phyloP scores from a whole-genome alignment of 1,284 basidiomycete genomes.

The Apiotrichum brassicae region DNA sequence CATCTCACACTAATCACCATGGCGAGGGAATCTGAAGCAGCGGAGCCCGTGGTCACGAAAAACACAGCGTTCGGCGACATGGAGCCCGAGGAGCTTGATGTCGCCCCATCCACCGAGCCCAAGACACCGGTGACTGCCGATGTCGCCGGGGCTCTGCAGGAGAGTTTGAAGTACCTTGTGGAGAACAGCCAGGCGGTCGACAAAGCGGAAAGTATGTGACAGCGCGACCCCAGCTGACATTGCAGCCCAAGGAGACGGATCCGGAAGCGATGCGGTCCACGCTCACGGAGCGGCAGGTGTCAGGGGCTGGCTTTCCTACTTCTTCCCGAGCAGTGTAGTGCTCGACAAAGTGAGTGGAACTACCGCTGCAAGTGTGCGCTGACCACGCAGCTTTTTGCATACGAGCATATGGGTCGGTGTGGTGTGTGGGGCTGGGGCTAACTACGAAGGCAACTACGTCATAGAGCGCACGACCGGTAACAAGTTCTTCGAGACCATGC shows the following conservation, averaged over 20 bases:
- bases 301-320: too few relatives aligned
- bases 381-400: slow-evolving; percentile 35
- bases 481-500: slow-evolving; percentile 72
- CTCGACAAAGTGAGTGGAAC: too few relatives aligned
- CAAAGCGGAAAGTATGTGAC: neutral
- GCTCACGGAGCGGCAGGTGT: too few relatives aligned
- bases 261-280: too few relatives aligned
- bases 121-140: neutral
- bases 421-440: too few relatives aligned
- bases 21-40: too few relatives aligned
- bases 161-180: slow-evolving; percentile 30
- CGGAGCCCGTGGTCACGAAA: too few relatives aligned
- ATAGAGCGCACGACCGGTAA: slow-evolving; percentile 56
- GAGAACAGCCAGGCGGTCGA: slow-evolving; percentile 14
- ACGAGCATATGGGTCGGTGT: slow-evolving; percentile 44
- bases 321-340: neutral
- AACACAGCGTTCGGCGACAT: too few relatives aligned
- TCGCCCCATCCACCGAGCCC: neutral
- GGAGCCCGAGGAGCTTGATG: too few relatives aligned
- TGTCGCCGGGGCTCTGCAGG: slow-evolving; percentile 29
- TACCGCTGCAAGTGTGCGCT: neutral
- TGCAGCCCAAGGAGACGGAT: too few relatives aligned
- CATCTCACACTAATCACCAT: too few relatives aligned
- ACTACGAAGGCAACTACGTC: slow-evolving; percentile 57
- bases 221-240: slow-evolving; percentile 12